A percentile compares a stretch with the other conserved stretches of the same genome.
These are phyloP conservation scores for Fusarium vanettenii DNA, from an alignment of 2,329 filamentous ascomycete species.

Conservation along the genomic window DNA sequence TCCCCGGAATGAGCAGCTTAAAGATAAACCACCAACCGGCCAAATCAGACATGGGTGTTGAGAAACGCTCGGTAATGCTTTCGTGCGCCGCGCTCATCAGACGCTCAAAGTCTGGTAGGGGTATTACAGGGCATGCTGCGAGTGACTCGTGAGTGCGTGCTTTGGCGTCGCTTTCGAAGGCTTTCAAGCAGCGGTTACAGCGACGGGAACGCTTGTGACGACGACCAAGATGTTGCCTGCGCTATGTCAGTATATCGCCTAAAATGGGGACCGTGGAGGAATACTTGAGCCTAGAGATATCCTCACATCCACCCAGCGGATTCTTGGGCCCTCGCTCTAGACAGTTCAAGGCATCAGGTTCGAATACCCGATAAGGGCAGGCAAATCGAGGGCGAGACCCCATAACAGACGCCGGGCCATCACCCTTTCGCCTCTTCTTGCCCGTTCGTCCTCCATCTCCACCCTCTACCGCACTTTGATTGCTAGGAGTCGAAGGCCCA, in stretches of 20 bases:
- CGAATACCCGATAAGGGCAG: not conserved
- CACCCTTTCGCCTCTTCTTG: not conserved
- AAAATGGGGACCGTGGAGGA: not conserved
- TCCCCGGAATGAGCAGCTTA: not conserved
- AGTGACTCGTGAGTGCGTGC: not conserved
- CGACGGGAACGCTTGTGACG: not conserved
- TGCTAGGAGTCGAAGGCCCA: not conserved
- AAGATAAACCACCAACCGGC: conserved; percentile 1
- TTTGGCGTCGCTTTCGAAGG: not conserved
- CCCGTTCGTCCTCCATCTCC: not conserved
- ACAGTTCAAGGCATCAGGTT: not conserved
- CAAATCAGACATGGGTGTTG: not conserved
- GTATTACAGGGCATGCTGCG: not conserved
- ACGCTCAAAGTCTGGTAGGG: not conserved
- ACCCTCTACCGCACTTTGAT: not conserved
- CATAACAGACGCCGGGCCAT: not conserved
- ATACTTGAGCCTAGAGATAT: conserved; percentile 1
- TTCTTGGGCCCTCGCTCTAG: not conserved
- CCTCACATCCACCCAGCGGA: not conserved
- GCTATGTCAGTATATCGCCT: not conserved
- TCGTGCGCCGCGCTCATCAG: not conserved
- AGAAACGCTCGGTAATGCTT: not conserved
- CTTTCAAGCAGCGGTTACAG: not conserved
- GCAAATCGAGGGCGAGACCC: not conserved
- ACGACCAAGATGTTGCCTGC: not conserved